A percentile compares a stretch with the other conserved stretches of the same genome.
phyloP scores from a whole-genome alignment of 352 stramenopile species.

The Pythium volutum region DNA sequence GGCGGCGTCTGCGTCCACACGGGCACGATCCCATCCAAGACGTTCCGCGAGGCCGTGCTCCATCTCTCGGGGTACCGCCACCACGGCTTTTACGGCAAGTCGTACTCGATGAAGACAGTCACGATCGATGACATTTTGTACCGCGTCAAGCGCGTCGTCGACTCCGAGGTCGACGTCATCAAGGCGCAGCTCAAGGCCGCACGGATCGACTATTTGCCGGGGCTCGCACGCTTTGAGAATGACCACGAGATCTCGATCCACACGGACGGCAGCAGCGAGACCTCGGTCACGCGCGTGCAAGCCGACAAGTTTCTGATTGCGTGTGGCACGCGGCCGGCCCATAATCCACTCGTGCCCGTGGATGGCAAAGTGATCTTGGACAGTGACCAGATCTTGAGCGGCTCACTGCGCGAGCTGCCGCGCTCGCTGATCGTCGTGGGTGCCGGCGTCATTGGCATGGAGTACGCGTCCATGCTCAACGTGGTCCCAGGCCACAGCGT shows the following conservation, averaged over 20 bases:
- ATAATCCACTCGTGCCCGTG: conserved; percentile 77
- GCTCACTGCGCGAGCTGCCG: conserved; percentile 62
- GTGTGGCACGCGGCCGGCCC: conserved; percentile 82
- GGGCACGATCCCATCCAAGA: conserved; percentile 87
- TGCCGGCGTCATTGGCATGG: conserved; percentile 89
- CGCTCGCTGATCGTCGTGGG: conserved; percentile 73
- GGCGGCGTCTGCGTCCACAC: conserved; percentile 89
- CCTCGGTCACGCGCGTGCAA: neutral
- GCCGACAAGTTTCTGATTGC: conserved; percentile 86
- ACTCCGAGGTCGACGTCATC: conserved; percentile 80
- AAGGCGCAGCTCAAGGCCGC: conserved; percentile 75
- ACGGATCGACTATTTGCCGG: conserved; percentile 63
- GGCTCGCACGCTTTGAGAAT: conserved; percentile 68
- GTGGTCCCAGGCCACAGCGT: conserved; percentile 88
- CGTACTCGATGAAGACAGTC: conserved; percentile 62
- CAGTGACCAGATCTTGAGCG: conserved; percentile 81
- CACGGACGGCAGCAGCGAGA: conserved; percentile 13
- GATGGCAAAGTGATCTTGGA: conserved; percentile 86
- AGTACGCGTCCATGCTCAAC: conserved; percentile 92
- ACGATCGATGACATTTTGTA: conserved; percentile 79
- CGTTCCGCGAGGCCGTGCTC: conserved; percentile 87
- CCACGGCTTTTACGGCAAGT: conserved; percentile 80
- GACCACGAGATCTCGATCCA: conserved; percentile 78
- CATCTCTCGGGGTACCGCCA: conserved; percentile 88
- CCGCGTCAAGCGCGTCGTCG: conserved; percentile 75